Evolutionary conservation across 2,329 filamentous ascomycete species (phyloP), one percentile per base, ranked within the genome.

Genomic region (Epichloe coenophiala): DNA sequence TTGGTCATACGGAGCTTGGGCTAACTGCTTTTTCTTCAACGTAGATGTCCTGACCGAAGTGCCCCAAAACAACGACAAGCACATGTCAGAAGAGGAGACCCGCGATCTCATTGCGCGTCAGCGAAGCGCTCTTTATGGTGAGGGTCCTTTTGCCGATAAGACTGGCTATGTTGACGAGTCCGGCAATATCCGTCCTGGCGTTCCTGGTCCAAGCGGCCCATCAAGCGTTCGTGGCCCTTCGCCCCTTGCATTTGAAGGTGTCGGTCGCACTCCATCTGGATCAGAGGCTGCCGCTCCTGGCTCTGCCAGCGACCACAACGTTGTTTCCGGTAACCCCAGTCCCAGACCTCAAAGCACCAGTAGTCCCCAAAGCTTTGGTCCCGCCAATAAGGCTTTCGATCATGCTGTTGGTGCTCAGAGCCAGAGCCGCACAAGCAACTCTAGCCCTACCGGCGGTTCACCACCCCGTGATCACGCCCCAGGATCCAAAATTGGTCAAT

Each of bases 41-140:
- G 64, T 72, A 79, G 76, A 75, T 65, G 71, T 71, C 57, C 65
- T 77, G 58, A 59, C 71, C 63, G 76, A 78, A 49, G 59, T 73
- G 49, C 52, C 63, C 54, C 61, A 65, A 42, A 61, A 57, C 47
- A 55, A 54, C 50, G 78, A 75, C 75, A 96, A 96, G 75, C 83
- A 74, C 63, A 86, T 95, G 85, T 94, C 85, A 65, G 93, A 97
- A 73, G 90, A 96, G 61, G 90, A 95, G 63, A 91, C 91, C 61
- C 88, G 91, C 61, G 91, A 97, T 61, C 77, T 97, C 67, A 95
- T 97, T 69, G 87, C 90, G 60, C 90, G 91, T 64, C 93, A 97
- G 72, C 89, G 94, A 69, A 90, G 85, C 68, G 90, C 91, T 57
- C 73, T 98, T 58, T 98, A 97, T 68, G 88, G 89, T 65, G 88